Percentiles rank a stretch among this genome's conserved stretches.
These are phyloP conservation scores for Rostrohypoxylon terebratum DNA, from an alignment of 495 filamentous ascomycete species.

Conservation along the genomic window DNA sequence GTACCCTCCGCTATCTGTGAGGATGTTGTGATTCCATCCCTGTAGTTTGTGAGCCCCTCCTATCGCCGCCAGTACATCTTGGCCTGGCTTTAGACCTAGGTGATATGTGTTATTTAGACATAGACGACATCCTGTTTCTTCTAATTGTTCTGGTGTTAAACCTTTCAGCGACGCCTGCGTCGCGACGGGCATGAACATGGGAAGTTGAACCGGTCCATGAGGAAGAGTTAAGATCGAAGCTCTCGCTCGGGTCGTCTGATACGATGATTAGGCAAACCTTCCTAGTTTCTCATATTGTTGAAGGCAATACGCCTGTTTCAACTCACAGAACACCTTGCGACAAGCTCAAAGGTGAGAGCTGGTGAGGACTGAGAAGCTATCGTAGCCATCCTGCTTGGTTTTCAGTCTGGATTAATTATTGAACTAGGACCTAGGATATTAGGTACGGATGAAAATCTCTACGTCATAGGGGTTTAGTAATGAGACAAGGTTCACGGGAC, in stretches of 20 bases:
- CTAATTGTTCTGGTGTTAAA: slow-evolving; percentile 90
- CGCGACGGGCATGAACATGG: slow-evolving; percentile 98
- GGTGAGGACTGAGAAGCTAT: slow-evolving; percentile 57
- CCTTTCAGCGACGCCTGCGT: slow-evolving; percentile 98
- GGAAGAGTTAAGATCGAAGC: slow-evolving; percentile 91
- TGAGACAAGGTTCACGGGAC: slow-evolving; percentile 11
- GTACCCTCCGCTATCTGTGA: slow-evolving; percentile 98
- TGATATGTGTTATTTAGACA: slow-evolving; percentile 99
- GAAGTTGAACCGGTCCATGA: slow-evolving; percentile 89
- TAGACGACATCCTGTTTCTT: slow-evolving; percentile 86
- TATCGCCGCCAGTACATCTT: slow-evolving; percentile 83
- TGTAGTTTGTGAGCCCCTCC: slow-evolving; percentile 95
- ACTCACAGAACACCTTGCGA: slow-evolving; percentile 85
- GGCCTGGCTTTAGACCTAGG: slow-evolving; percentile 92
- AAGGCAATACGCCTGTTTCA: not conserved
- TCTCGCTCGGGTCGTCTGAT: slow-evolving; percentile 91
- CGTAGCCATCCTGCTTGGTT: slow-evolving; percentile 58
- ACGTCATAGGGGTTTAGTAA: slow-evolving; percentile 41
- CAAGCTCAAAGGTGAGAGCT: slow-evolving; percentile 83
- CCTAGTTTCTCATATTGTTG: not conserved
- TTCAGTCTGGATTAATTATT: not conserved
- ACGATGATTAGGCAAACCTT: not conserved
- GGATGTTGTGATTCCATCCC: slow-evolving; percentile 93
- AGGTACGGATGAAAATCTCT: slow-evolving; percentile 8
- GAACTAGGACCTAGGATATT: too few relatives aligned